Percentiles rank a stretch among this genome's conserved stretches.
Conservation (phyloP, 495 filamentous ascomycete genomes). For the Neurospora terricola region DNA sequence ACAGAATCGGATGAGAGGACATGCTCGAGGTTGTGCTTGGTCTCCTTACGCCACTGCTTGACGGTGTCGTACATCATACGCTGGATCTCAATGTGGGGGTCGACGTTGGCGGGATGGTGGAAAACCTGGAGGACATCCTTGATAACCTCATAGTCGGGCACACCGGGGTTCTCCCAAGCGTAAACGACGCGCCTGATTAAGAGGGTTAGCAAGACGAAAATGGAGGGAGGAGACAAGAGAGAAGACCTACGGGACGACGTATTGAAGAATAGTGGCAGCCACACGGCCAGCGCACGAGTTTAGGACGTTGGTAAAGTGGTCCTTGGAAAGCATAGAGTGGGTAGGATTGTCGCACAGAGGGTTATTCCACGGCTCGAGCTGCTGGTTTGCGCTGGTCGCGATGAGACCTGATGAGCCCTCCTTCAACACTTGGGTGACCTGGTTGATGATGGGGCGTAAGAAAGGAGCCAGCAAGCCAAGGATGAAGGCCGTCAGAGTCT, state of each 20-base stretch:
- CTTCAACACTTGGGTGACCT: slow-evolving; percentile 72
- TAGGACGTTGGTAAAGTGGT: slow-evolving; percentile 89
- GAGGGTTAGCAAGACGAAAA: neutral
- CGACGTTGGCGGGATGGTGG: slow-evolving; percentile 71
- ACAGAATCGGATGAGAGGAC: slow-evolving; percentile 75
- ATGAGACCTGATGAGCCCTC: slow-evolving; percentile 73
- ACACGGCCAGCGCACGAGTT: slow-evolving; percentile 82
- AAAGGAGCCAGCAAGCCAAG: slow-evolving; percentile 84
- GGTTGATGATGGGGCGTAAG: slow-evolving; percentile 81
- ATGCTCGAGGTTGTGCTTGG: slow-evolving; percentile 54
- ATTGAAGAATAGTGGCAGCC: slow-evolving; percentile 68
- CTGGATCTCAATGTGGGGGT: slow-evolving; percentile 66
- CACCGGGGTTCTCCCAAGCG: slow-evolving; percentile 78
- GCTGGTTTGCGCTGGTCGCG: slow-evolving; percentile 67
- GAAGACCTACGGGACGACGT: slow-evolving; percentile 56
- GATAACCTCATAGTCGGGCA: slow-evolving; percentile 69
- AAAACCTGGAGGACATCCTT: slow-evolving; percentile 69
- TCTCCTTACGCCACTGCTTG: slow-evolving; percentile 59
- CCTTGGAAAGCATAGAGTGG: slow-evolving; percentile 89
- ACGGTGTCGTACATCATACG: slow-evolving; percentile 79
- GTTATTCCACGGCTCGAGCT: slow-evolving; percentile 87
- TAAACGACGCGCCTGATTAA: slow-evolving; percentile 57
- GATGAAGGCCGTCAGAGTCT: slow-evolving; percentile 82
- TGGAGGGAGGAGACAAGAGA: neutral
- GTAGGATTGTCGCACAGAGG: slow-evolving; percentile 81